These are phyloP conservation scores for Microsporum audouinii DNA, from an alignment of 2,329 filamentous ascomycete genomes.

Conservation along the genomic window DNA sequence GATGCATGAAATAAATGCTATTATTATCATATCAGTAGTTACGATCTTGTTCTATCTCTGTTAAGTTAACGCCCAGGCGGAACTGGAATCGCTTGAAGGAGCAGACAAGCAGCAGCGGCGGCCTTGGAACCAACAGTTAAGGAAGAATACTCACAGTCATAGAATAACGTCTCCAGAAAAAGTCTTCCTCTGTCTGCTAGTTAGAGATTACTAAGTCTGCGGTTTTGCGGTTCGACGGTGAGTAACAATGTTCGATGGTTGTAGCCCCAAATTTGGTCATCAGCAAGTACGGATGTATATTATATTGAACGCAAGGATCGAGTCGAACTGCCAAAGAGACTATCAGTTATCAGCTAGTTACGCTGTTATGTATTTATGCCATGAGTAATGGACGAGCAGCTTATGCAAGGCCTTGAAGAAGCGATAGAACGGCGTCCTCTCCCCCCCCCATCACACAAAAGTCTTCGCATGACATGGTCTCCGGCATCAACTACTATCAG, in stretches of 20 bases:
- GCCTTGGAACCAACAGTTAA: not conserved
- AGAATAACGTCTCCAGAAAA: not conserved
- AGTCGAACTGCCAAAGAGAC: not conserved
- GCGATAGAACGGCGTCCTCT: not conserved
- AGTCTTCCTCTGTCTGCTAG: not conserved
- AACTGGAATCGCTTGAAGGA: not conserved
- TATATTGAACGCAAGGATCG: not conserved
- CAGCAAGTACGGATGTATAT: not conserved
- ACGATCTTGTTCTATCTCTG: not conserved
- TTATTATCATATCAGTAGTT: too few species aligned
- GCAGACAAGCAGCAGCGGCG: not conserved
- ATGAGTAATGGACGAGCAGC: not conserved
- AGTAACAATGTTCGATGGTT: not conserved
- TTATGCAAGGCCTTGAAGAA: not conserved
- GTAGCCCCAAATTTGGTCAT: not conserved
- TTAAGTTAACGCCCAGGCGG: conserved; percentile 1
- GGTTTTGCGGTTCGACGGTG: not conserved
- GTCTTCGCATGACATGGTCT: not conserved
- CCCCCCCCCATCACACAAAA: not conserved
- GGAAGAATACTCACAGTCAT: not conserved
- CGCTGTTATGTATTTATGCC: not conserved
- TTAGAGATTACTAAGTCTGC: not conserved
- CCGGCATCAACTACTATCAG: not conserved
- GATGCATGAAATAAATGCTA: not conserved
- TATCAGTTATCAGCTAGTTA: not conserved